Evolutionary conservation across 257 asterid species (phyloP).

Genomic region (Nicotiana otophora): DNA sequence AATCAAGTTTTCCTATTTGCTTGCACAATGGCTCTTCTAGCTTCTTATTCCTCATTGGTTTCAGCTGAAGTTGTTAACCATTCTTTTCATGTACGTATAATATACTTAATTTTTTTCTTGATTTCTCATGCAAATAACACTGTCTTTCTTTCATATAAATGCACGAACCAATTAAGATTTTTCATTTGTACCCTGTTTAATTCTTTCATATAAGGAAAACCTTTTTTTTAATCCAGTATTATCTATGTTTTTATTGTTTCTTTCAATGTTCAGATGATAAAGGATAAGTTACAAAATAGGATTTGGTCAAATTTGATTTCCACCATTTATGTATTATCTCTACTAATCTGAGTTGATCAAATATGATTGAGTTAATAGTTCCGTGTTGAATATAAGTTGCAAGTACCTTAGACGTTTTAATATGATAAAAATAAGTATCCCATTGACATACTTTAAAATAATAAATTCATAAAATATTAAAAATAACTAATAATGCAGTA

Average conservation of each 20-base stretch:
- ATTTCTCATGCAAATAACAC: background rate
- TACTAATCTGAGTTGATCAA: background rate
- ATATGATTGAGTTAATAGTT: background rate
- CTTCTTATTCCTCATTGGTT: background rate
- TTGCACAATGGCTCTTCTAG: conserved; percentile 4
- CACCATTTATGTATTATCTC: background rate
- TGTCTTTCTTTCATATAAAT: background rate
- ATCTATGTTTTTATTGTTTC: background rate
- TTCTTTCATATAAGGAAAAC: background rate
- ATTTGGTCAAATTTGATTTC: background rate
- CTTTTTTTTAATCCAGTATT: background rate
- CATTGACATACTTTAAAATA: background rate
- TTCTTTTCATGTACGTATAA: conserved; percentile 7
- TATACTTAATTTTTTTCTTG: background rate
- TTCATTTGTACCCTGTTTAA: background rate
- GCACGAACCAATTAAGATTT: background rate
- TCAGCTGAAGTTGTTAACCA: conserved; percentile 8
- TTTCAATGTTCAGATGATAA: background rate
- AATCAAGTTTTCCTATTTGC: background rate
- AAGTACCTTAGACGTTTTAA: background rate
- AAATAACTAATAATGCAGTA: too few relatives aligned
- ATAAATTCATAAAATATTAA: background rate
- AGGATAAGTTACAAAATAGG: background rate
- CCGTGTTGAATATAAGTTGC: background rate
- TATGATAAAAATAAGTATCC: background rate